Evolutionary conservation across 108 stramenopile genomes (phyloP), one percentile per base, ranked within the genome.

Genomic region (Conticribra weissflogii): DNA sequence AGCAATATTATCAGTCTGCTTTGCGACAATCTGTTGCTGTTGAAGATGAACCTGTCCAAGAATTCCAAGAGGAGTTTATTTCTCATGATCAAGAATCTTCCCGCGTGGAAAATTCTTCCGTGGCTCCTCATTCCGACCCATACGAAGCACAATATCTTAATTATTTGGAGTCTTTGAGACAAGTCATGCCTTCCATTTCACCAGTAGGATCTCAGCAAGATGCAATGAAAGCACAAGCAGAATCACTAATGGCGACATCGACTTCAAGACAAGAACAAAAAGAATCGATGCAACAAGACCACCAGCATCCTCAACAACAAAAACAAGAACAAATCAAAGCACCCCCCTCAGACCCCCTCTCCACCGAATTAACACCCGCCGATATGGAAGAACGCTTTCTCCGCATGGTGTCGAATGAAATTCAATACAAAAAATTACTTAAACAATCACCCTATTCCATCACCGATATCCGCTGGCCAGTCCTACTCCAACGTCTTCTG

Each of bases 401-500:
- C 0, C 41, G 58, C 34, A 85, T 78, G 71, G 61, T 78, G 14
- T 73, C 72, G n/a, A 78, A 60, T n/a, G 78, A 78, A 25, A 59
- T 73, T 3, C 16, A 52, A 9, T 74, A 74, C 66, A 74, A 74
- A 46, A 66, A 61, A 28, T 33, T 74, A 19, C 56, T 77, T 3
- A 59, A 68, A 7, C 65, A 73, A 74, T 74, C 72, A 2, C 78
- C 72, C 49, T 74, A 67, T 22, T 60, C 72, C 9, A 28, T 75
- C 12, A 63, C 79, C 22, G 79, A 71, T 33, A 60, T 80, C 50
- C 49, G 68, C 19, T 32, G 53, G 14, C 61, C 56, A 0, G 54
- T 76, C 22, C 0, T 80, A 18, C 28, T 80, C 14, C 74, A 75
- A 47, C 59, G 79, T 15, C 58, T 75, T 8, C 30, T 72, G 15